Percentiles rank a stretch among this genome's conserved stretches.
These are phyloP conservation scores for Nakaseomyces bracarensis DNA, from an alignment of 1,139 yeast genomes.

Conservation along the genomic window DNA sequence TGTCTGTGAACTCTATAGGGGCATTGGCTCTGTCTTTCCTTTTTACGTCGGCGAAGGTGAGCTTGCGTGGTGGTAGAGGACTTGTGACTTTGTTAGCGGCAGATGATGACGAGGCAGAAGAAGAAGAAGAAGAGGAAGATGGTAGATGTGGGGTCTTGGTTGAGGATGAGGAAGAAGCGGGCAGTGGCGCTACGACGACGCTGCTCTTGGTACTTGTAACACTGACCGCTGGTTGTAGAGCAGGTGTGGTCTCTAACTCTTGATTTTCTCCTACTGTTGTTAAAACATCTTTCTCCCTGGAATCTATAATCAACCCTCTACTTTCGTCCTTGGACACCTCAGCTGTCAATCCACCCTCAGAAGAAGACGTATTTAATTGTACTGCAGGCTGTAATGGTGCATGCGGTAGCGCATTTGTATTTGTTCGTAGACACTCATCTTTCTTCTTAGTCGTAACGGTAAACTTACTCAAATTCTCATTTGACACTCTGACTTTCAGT, in stretches of 20 bases:
- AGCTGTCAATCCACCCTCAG: no score
- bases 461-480: not conserved
- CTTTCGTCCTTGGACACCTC: not conserved
- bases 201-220: slow-evolving; percentile 15
- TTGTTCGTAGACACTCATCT: not conserved
- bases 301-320: not conserved
- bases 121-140: no score
- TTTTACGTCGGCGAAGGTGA: slow-evolving; percentile 27
- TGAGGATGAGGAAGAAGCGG: not conserved
- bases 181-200: not conserved
- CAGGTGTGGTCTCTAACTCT: not conserved
- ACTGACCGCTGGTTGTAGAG: slow-evolving; percentile 19
- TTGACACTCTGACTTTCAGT: not conserved
- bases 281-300: no score
- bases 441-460: not conserved
- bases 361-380: no score
- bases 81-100: not conserved
- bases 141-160: no score
- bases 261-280: no score
- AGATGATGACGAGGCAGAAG: no score
- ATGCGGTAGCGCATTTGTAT: not conserved
- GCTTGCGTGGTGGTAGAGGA: slow-evolving; percentile 23
- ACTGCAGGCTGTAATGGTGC: no score
- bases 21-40: slow-evolving; percentile 43
- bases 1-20: slow-evolving; percentile 65